Evolutionary conservation across 1,284 basidiomycete genomes (phyloP).

Genomic region (Inonotus obliquus): DNA sequence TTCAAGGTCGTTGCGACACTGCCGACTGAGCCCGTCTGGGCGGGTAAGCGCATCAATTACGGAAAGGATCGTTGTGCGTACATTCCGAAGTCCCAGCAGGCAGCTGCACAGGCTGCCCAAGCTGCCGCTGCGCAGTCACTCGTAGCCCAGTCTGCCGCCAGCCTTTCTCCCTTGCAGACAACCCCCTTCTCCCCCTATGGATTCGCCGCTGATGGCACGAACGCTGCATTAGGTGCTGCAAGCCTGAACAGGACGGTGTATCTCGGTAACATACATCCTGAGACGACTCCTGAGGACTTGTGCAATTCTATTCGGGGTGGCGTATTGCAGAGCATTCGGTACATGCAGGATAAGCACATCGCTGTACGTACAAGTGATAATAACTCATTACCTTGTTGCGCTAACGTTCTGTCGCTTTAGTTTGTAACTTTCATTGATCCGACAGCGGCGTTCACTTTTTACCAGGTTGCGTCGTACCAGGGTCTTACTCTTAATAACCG

Average conservation of each 20-base stretch:
- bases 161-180: conserved; percentile 32
- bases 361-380: conserved; percentile 51
- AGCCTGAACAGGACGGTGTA: conserved; percentile 86
- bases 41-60: conserved; percentile 92
- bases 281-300: conserved; percentile 87
- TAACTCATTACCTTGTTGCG: conserved; percentile 12
- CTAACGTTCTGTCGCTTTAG: conserved; percentile 34
- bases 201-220: conserved; percentile 42
- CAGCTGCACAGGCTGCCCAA: conserved; percentile 75
- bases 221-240: conserved; percentile 34
- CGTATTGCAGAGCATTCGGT: conserved; percentile 84
- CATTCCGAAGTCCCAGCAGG: conserved; percentile 86
- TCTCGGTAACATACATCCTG: conserved; percentile 90
- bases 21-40: conserved; percentile 85
- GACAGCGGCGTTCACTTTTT: conserved; percentile 86
- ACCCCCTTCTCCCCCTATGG: conserved; percentile 29
- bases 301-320: conserved; percentile 93
- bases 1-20: conserved; percentile 84
- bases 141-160: conserved; percentile 49
- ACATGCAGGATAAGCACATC: conserved; percentile 93
- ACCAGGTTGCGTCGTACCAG: conserved; percentile 82
- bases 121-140: conserved; percentile 78
- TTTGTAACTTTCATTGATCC: conserved; percentile 91
- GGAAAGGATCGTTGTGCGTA: conserved; percentile 96
- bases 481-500: conserved; percentile 88